Evolutionary conservation across 2,329 filamentous ascomycete species (phyloP).

Genomic region (Dryadomyces quercivorus): DNA sequence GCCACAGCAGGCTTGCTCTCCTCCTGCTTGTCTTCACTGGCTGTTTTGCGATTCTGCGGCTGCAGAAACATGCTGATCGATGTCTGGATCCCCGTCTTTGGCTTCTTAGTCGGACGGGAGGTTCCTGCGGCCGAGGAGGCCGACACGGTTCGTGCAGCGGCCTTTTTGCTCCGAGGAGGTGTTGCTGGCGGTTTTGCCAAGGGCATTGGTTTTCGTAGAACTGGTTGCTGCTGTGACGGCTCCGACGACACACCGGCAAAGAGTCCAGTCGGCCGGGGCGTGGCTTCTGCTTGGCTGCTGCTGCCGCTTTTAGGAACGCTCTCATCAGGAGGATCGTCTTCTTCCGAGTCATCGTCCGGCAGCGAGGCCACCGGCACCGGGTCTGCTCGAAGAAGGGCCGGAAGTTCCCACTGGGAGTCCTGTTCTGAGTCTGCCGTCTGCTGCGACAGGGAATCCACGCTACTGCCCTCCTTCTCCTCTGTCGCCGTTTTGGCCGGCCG

Average conservation of each 20-base stretch:
- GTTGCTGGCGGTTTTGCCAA: background rate
- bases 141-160: background rate
- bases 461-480: background rate
- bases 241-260: too few relatives aligned
- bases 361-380: background rate
- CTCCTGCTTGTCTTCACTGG: too few relatives aligned
- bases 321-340: background rate
- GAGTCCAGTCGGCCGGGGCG: too few relatives aligned
- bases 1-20: background rate
- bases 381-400: conserved; percentile 4
- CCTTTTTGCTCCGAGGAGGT: background rate
- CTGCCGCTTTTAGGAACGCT: background rate
- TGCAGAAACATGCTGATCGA: conserved; percentile 11
- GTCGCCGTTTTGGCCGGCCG: background rate
- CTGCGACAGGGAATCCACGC: too few relatives aligned
- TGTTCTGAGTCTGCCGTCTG: too few relatives aligned
- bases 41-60: background rate
- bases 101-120: conserved; percentile 4
- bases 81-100: conserved; percentile 8
- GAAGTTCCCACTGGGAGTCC: background rate
- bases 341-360: background rate
- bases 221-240: too few relatives aligned
- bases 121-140: background rate
- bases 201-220: too few relatives aligned
- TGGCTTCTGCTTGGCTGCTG: background rate